phyloP scores from a whole-genome alignment of 2,329 filamentous ascomycete genomes.

The Penicillium sp. region DNA sequence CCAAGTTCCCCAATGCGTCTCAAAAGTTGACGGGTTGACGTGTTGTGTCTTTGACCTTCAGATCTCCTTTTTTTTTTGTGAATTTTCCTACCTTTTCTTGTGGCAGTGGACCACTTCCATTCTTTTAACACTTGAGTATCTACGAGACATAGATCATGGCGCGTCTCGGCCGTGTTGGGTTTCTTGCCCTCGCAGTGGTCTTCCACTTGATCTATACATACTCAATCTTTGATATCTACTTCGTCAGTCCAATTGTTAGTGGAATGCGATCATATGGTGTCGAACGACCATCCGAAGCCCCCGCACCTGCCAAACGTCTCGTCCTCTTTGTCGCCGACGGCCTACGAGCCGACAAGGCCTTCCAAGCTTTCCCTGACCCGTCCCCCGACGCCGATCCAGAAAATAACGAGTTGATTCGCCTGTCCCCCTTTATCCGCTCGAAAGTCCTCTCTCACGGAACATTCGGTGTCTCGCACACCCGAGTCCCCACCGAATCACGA shows the following conservation, averaged over 20 bases:
- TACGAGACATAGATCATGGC: conserved; percentile 39
- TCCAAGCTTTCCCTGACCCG: conserved; percentile 88
- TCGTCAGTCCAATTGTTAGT: conserved; percentile 93
- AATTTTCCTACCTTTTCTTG: conserved; percentile 13
- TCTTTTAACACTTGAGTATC: conserved; percentile 18
- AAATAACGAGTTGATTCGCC: conserved; percentile 61
- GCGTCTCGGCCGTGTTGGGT: conserved; percentile 70
- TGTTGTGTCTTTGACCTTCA: conserved; percentile 10
- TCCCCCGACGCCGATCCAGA: conserved; percentile 53
- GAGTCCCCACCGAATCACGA: conserved; percentile 93
- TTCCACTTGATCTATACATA: conserved; percentile 94
- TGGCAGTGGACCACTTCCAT: conserved; percentile 23
- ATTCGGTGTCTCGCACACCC: conserved; percentile 94
- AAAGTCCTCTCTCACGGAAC: conserved; percentile 85
- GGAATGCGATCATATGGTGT: conserved; percentile 84
- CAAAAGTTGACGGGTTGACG: conserved; percentile 12
- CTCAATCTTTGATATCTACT: conserved; percentile 98
- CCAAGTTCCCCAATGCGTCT: conserved; percentile 23
- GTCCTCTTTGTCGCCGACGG: conserved; percentile 97
- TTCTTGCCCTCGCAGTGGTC: conserved; percentile 81
- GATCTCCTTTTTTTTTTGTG: conserved; percentile 20
- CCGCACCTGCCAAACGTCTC: conserved; percentile 82
- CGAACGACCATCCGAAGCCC: conserved; percentile 57
- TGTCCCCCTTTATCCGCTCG: conserved; percentile 89
- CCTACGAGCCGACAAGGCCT: conserved; percentile 94